Evolutionary conservation across 2,329 filamentous ascomycete species (phyloP), one percentile per base, ranked within the genome.

Genomic region (Aspergillus fumigatiaffinis): DNA sequence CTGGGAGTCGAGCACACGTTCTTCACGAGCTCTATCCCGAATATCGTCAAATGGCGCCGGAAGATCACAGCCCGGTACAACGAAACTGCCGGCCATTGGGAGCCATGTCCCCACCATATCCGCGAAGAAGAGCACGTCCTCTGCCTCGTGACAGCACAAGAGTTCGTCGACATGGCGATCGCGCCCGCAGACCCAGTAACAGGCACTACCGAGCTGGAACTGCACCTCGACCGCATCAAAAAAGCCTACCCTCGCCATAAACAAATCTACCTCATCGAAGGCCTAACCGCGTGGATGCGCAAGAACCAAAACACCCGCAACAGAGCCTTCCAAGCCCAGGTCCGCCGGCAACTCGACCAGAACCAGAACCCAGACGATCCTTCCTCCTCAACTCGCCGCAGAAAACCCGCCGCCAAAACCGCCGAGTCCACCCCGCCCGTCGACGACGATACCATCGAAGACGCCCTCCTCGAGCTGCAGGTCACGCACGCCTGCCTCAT

Each of bases 191-290:
- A 64, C 10, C 42, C 66, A 52, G 32, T 47, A 6, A 50, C 56
- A 12, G 55, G 75, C 55, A 75, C 82, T 63, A 75, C 75, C 48
- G 44, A 59, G 3, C 71, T 94, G 2, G 79, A 87, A 56, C 63
- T 80, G 1, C 84, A 92, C 70, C 79, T 89, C 25, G 66, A 76
- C 1, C 76, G 71, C 9, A 79, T 90, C 63, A 82, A 82, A 66
- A 74, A 67, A 0, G 75, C 79, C 50, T 87, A 87, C 65, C 75
- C 80, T 0, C 67, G 68, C 1, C 78, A 81, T 62, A 81, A 80
- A 44, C 71, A 86, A 12, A 83, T 93, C 44, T 91, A 91, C 65
- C 74, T 93, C 0, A 82, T 94, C 21, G 87, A 93, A 66, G 89
- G 89, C 0, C 76, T 92, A 0, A 76, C 71, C 0, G 65, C 79